A percentile compares a stretch with the other conserved stretches of the same genome.
Conservation (phyloP, 2,329 filamentous ascomycete species). For the Bipolaris gigantea region DNA sequence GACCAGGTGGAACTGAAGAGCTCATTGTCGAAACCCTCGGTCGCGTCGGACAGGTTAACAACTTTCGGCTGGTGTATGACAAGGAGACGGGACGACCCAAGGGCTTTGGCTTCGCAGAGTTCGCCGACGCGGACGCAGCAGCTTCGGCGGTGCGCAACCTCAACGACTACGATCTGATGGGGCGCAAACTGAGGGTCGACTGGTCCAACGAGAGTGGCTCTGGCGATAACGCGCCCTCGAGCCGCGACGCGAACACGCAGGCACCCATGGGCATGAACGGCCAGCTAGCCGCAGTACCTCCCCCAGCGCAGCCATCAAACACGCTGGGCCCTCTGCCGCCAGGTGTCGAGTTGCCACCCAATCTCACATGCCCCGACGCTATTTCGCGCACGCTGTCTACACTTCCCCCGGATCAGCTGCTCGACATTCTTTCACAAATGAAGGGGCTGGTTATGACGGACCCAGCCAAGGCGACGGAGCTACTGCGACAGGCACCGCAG, state of each 20-base stretch:
- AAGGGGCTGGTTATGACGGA: slow-evolving; percentile 84
- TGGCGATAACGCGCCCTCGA: slow-evolving; percentile 54
- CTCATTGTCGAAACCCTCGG: slow-evolving; percentile 94
- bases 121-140: slow-evolving; percentile 87
- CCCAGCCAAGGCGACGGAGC: slow-evolving; percentile 79
- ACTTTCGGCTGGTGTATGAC: slow-evolving; percentile 93
- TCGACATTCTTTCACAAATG: slow-evolving; percentile 93
- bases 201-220: slow-evolving; percentile 91
- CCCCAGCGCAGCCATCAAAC: slow-evolving; percentile 48
- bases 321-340: slow-evolving; percentile 78
- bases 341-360: slow-evolving; percentile 80
- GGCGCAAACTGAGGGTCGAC: slow-evolving; percentile 89
- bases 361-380: slow-evolving; percentile 82
- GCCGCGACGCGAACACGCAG: slow-evolving; percentile 49
- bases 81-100: slow-evolving; percentile 92
- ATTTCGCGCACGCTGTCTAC: slow-evolving; percentile 90
- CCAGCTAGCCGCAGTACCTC: slow-evolving; percentile 44
- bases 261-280: slow-evolving; percentile 33
- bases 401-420: slow-evolving; percentile 82
- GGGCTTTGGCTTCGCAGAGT: slow-evolving; percentile 96
- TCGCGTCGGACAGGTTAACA: slow-evolving; percentile 84
- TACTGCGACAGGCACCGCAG: slow-evolving; percentile 87
- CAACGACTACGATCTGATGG: slow-evolving; percentile 94
- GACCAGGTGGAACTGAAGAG: slow-evolving; percentile 85
- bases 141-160: slow-evolving; percentile 93